Percentiles rank a stretch among this genome's conserved stretches.
These are phyloP conservation scores for Rubroshorea leprosula DNA, from an alignment of 345 rosid genomes.

Conservation along the genomic window DNA sequence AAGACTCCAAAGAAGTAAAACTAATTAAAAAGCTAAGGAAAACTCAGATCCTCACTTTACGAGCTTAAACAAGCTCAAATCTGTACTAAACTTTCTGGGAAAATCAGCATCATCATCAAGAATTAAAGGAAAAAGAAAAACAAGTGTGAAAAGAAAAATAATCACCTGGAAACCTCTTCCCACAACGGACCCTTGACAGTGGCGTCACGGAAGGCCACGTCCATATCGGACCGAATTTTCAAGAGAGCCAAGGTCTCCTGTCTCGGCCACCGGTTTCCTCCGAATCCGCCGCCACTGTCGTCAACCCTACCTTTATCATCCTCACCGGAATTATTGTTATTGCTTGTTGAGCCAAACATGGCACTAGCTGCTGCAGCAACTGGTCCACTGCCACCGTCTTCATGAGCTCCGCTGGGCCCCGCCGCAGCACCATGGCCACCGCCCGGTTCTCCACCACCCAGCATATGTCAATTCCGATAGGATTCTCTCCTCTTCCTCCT, in stretches of 20 bases:
- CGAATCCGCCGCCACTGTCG: slow-evolving; percentile 37
- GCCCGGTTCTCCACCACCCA: slow-evolving; percentile 10
- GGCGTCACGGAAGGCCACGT: slow-evolving; percentile 57
- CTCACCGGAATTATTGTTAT: slow-evolving; percentile 25
- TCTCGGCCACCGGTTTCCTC: slow-evolving; percentile 82
- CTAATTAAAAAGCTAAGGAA: neutral
- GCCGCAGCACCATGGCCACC: slow-evolving; percentile 2
- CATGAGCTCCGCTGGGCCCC: slow-evolving; percentile 15
- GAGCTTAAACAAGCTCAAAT: neutral
- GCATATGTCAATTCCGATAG: slow-evolving; percentile 1
- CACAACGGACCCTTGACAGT: slow-evolving; percentile 61
- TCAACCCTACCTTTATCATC: slow-evolving; percentile 31
- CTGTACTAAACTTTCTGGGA: neutral
- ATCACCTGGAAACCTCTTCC: slow-evolving; percentile 66
- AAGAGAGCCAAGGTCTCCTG: slow-evolving; percentile 69
- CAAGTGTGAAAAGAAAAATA: too few species aligned
- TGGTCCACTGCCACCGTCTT: neutral
- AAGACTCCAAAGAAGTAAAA: neutral
- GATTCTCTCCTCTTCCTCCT: neutral
- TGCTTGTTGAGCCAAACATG: neutral
- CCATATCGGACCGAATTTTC: slow-evolving; percentile 70
- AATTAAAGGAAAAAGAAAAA: neutral
- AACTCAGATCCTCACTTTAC: slow-evolving; percentile 1
- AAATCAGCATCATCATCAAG: too few species aligned
- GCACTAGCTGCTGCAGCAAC: too few species aligned